Evolutionary conservation across 192 early-diverging fungal genomes (phyloP), one percentile per base, ranked within the genome.

Genomic region (Rhizoclosmatium globosum): DNA sequence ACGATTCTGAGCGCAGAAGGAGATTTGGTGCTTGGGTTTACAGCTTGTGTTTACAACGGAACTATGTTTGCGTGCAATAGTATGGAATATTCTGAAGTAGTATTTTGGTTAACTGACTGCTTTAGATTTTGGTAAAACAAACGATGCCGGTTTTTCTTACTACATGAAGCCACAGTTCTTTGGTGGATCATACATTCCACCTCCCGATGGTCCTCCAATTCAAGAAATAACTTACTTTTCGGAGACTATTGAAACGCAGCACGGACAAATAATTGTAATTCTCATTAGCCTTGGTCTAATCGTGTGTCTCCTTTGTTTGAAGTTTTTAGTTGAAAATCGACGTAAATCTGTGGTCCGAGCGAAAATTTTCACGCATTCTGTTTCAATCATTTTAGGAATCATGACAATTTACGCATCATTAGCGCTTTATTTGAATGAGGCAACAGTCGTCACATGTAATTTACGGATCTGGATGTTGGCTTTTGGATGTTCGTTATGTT

Each of bases 111-210:
- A 31, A 31, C 31, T 31, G 31, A 31, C 31, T 31, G 31, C 1
- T 9, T 56, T n/a, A 56, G 53, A 56, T 56, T 56, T 56, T n/a
- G 53, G 53, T 15, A n/a, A 56, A 56, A 56, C 53, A 56, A 56
- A 56, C 19, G 9, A 9, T 15, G 19, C 9, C 53, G 53, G 53
- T n/a, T 56, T 56, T n/a, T 56, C 53, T 15, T 15, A 56, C 53
- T 56, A 56, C 1, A 56, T 56, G 19, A 9, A 15, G 9, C 53
- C 53, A 56, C 9, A 15, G 53, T 56, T 56, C 53, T 56, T 15
- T 56, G 19, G 53, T n/a, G 19, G 19, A 15, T 15, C 11, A 9
- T 56, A 9, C 53, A 56, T 56, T 56, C 53, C 53, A 56, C 53
- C 53, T 15, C 53, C 53, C 0, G 53, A 56, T 56, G 53, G 53